phyloP scores from a whole-genome alignment of 805 yeast species.

The Pichia cephalocereana region DNA sequence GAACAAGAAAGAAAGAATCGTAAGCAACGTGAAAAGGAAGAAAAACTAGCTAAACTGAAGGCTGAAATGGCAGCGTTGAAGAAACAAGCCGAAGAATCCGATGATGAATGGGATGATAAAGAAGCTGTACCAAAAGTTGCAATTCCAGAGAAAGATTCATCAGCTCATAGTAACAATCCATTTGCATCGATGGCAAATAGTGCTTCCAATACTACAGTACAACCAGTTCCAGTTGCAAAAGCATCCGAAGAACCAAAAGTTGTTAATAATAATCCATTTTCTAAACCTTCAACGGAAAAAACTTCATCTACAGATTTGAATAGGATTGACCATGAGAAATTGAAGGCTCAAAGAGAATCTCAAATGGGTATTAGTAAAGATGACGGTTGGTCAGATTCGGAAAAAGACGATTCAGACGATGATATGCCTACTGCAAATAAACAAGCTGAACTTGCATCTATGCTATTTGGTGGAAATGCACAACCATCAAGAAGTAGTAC shows the following conservation, averaged over 20 bases:
- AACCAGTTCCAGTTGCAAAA: not conserved
- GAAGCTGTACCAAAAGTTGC: constrained; percentile 2
- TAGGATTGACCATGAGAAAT: constrained; percentile 43
- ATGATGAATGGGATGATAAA: constrained; percentile 15
- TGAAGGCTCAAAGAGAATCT: constrained; percentile 63
- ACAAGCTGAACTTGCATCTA: constrained; percentile 47
- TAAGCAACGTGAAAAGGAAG: constrained; percentile 52
- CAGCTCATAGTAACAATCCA: constrained; percentile 12
- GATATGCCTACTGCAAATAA: constrained; percentile 41
- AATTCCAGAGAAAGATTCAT: constrained; percentile 5
- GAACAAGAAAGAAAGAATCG: constrained; percentile 28
- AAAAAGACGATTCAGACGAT: constrained; percentile 31
- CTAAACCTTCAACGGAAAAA: constrained; percentile 33
- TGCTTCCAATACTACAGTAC: constrained; percentile 3
- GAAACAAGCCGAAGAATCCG: constrained; percentile 30
- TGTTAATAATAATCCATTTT: constrained; percentile 45
- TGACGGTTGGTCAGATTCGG: constrained; percentile 36
- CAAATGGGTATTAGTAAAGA: constrained; percentile 49
- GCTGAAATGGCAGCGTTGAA: constrained; percentile 50
- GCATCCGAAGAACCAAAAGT: not conserved
- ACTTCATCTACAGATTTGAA: constrained; percentile 15
- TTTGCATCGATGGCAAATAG: constrained; percentile 11
- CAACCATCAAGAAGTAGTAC: constrained; percentile 18
- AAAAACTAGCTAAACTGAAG: constrained; percentile 46
- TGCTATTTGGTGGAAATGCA: constrained; percentile 40